Evolutionary conservation across 345 rosid species (phyloP).

Genomic region (Hibiscus mutabilis): DNA sequence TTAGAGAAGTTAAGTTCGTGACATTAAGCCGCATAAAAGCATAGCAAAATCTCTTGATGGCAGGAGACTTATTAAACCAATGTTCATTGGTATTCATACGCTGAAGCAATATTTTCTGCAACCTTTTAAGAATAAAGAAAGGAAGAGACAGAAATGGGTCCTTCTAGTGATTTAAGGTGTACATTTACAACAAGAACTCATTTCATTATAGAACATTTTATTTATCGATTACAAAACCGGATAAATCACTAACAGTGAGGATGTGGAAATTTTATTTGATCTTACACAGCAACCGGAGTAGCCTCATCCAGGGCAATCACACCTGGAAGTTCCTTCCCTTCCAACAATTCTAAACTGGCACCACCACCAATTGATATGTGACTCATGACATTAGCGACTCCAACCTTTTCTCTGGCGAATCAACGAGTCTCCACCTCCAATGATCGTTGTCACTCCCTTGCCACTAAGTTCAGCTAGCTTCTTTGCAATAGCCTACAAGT

Average conservation of each 20-base stretch:
- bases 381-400: conserved; percentile 74
- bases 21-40: not conserved
- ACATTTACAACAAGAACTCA: conserved; percentile 20
- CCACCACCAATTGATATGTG: conserved; percentile 94
- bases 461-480: conserved; percentile 82
- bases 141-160: conserved; percentile 11
- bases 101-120: not conserved
- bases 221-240: conserved; percentile 17
- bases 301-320: conserved; percentile 81
- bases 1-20: too few relatives aligned
- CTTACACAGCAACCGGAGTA: conserved; percentile 37
- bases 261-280: conserved; percentile 4
- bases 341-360: conserved; percentile 84
- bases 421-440: conserved; percentile 88
- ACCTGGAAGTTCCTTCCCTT: conserved; percentile 82
- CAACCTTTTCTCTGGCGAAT: conserved; percentile 75
- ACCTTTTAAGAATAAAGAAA: not conserved
- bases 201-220: conserved; percentile 13
- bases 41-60: not conserved
- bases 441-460: conserved; percentile 76
- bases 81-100: not conserved
- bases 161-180: not conserved
- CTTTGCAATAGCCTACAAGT: conserved; percentile 71
- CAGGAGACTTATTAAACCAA: not conserved
- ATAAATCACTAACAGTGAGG: not conserved